phyloP scores from a whole-genome alignment of 306 rosid genomes.

The Oxytropis ochrocephala region DNA sequence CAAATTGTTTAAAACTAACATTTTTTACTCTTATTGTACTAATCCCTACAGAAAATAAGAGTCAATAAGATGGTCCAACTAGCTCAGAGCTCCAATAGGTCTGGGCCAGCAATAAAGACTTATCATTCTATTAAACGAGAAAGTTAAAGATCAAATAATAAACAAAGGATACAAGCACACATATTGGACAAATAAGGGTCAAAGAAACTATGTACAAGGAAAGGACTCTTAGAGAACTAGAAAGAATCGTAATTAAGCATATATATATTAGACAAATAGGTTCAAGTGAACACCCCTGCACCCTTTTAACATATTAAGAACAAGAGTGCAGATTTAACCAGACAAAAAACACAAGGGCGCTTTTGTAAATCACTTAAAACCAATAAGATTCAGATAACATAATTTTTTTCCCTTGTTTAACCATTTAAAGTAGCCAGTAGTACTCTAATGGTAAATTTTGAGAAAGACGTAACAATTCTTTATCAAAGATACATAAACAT shows the following conservation, averaged over 20 bases:
- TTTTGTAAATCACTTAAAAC: neutral
- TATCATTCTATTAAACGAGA: neutral
- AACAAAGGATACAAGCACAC: neutral
- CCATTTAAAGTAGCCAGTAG: slow-evolving; percentile 15
- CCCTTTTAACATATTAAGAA: neutral
- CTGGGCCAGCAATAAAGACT: neutral
- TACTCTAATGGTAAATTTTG: neutral
- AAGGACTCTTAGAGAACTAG: neutral
- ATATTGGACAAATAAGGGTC: too few species aligned
- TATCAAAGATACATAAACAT: neutral
- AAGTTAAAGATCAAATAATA: neutral
- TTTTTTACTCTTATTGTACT: neutral
- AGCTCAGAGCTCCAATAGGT: neutral
- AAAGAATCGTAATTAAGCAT: neutral
- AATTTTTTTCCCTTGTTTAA: neutral
- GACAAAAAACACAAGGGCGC: neutral
- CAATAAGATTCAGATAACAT: neutral
- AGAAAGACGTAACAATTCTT: neutral
- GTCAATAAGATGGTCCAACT: neutral
- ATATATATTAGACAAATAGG: neutral
- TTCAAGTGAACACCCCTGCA: neutral
- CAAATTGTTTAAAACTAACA: neutral
- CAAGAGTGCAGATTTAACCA: slow-evolving; percentile 1
- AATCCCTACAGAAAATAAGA: neutral
- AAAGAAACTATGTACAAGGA: too few species aligned